A percentile compares a stretch with the other conserved stretches of the same genome.
phyloP scores from a whole-genome alignment of 257 asterid species.

The Penstemon newberryi region DNA sequence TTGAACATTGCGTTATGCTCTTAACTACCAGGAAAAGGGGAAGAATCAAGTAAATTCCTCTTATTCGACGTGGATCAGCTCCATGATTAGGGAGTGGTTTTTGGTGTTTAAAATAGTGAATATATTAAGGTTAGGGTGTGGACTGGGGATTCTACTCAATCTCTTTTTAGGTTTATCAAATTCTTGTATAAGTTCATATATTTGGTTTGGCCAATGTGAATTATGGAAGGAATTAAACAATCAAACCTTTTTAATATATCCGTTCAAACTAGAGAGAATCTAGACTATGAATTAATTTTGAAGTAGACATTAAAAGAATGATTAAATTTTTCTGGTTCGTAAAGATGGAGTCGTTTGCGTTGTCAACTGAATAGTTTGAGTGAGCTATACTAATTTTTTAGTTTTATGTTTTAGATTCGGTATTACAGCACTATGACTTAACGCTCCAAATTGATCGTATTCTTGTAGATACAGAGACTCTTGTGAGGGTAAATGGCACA shows the following conservation, averaged over 20 bases:
- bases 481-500: constrained; percentile 81
- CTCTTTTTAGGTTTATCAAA: neutral
- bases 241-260: neutral
- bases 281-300: constrained; percentile 2
- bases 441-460: constrained; percentile 31
- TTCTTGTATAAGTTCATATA: constrained; percentile 14
- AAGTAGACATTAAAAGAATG: neutral
- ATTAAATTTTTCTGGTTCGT: too few species aligned
- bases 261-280: constrained; percentile 13
- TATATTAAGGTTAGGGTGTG: constrained; percentile 1
- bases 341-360: neutral
- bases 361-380: constrained; percentile 13
- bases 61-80: constrained; percentile 22
- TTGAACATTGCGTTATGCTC: neutral
- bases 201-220: neutral
- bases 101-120: neutral
- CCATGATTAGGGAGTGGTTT: constrained; percentile 5
- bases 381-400: neutral
- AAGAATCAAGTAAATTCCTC: neutral
- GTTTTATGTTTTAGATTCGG: constrained; percentile 6
- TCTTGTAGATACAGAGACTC: constrained; percentile 56
- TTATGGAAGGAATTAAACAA: neutral
- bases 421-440: constrained; percentile 19
- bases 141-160: constrained; percentile 18
- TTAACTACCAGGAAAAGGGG: constrained; percentile 17